Conservation (phyloP, 169 alveolate species). For the Besnoitia besnoiti region DNA sequence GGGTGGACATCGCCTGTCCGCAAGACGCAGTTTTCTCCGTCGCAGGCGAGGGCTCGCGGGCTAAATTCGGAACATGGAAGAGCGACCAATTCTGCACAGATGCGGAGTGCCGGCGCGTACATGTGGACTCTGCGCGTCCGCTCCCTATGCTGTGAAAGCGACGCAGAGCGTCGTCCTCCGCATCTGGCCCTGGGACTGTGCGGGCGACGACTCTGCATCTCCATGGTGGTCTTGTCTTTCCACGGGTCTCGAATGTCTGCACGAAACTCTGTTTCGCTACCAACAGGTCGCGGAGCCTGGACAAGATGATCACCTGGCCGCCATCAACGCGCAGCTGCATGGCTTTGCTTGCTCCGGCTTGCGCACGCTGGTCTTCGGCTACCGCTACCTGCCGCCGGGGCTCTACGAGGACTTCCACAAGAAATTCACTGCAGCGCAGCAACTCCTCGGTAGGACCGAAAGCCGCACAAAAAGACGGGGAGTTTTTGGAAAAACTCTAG, state of each 20-base stretch:
- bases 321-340: constrained; percentile 75
- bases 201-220: too few species aligned
- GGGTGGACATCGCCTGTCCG: too few species aligned
- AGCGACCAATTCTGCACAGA: too few species aligned
- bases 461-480: too few species aligned
- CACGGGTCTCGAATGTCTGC: not conserved
- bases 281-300: constrained; percentile 22
- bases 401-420: constrained; percentile 78
- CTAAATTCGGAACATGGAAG: too few species aligned
- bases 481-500: too few species aligned
- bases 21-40: too few species aligned
- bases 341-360: constrained; percentile 91
- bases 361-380: constrained; percentile 94
- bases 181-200: too few species aligned
- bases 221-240: not conserved
- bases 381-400: constrained; percentile 81
- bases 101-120: too few species aligned
- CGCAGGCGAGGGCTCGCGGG: too few species aligned
- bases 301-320: constrained; percentile 31
- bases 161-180: not conserved
- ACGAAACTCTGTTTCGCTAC: not conserved
- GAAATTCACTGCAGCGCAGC: constrained; percentile 50
- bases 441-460: not conserved
- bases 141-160: not conserved
- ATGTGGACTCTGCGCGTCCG: too few species aligned